Evolutionary conservation across 2,329 filamentous ascomycete species (phyloP).

Genomic region (Ophiostoma quercus): DNA sequence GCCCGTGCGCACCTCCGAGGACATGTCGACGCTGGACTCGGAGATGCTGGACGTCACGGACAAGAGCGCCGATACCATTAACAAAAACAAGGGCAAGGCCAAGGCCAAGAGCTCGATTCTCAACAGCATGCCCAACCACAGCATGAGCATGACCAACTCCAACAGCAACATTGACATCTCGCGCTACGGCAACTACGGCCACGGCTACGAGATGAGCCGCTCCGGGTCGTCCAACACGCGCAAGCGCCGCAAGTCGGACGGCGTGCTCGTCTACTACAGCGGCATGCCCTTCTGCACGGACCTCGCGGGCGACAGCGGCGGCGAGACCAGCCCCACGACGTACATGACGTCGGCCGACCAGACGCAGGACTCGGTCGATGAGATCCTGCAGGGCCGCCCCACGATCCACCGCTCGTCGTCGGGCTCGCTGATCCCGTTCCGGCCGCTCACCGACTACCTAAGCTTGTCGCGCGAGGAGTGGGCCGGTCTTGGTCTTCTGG

Average conservation of each 20-base stretch:
- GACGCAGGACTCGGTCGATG: constrained; percentile 32
- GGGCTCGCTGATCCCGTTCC: constrained; percentile 46
- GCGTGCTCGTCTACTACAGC: constrained; percentile 78
- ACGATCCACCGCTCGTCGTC: constrained; percentile 42
- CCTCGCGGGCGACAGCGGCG: constrained; percentile 57
- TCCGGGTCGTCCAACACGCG: constrained; percentile 45
- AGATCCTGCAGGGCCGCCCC: constrained; percentile 27
- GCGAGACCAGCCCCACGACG: constrained; percentile 44
- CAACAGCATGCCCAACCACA: not conserved
- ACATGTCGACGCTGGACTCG: constrained; percentile 38
- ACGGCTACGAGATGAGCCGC: constrained; percentile 36
- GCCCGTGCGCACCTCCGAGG: constrained; percentile 43
- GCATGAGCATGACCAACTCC: constrained; percentile 36
- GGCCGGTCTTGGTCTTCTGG: constrained; percentile 16
- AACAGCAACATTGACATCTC: constrained; percentile 4
- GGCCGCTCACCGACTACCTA: constrained; percentile 45
- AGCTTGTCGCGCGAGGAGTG: constrained; percentile 25
- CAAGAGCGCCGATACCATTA: not conserved
- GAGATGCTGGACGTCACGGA: constrained; percentile 43
- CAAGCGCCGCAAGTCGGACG: constrained; percentile 56
- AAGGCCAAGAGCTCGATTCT: constrained; percentile 30
- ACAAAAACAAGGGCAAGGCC: constrained; percentile 35
- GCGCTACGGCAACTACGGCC: not conserved
- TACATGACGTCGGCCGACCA: constrained; percentile 46
- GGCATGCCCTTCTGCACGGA: constrained; percentile 77